phyloP scores from a whole-genome alignment of 192 early-diverging fungal species.

The Jimgerdemannia flammicorona region DNA sequence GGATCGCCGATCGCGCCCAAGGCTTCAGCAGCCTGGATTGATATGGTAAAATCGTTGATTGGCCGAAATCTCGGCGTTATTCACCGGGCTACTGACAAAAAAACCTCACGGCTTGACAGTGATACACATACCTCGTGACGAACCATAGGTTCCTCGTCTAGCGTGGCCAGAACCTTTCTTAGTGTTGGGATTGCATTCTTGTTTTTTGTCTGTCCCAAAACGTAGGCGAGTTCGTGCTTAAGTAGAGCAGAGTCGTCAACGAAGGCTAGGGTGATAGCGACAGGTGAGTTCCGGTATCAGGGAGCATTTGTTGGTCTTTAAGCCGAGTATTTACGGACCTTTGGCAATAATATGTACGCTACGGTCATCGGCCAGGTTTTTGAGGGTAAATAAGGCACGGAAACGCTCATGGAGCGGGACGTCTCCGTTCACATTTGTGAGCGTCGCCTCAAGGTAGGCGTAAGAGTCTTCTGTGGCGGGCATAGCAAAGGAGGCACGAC shows the following conservation, averaged over 20 bases:
- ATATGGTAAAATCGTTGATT: too few relatives aligned
- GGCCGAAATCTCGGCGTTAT: too few relatives aligned
- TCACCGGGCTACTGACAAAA: too few relatives aligned
- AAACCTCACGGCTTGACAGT: background rate
- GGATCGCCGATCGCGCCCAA: slow-evolving; percentile 86
- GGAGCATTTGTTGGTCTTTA: too few relatives aligned
- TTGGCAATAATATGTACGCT: slow-evolving; percentile 82
- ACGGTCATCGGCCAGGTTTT: slow-evolving; percentile 66
- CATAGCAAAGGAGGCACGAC: background rate
- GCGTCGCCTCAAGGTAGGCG: slow-evolving; percentile 56
- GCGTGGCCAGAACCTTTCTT: slow-evolving; percentile 59
- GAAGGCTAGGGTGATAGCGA: slow-evolving; percentile 44
- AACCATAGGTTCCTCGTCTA: slow-evolving; percentile 86
- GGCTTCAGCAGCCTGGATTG: slow-evolving; percentile 81
- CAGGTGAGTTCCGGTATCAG: background rate
- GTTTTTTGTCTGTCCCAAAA: slow-evolving; percentile 93
- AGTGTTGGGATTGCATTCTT: slow-evolving; percentile 70
- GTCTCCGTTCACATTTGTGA: slow-evolving; percentile 56
- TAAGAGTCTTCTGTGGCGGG: slow-evolving; percentile 24
- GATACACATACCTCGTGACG: slow-evolving; percentile 72
- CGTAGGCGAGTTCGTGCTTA: slow-evolving; percentile 96
- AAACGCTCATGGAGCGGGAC: slow-evolving; percentile 83
- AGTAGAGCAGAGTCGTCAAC: slow-evolving; percentile 82
- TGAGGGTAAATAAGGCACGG: slow-evolving; percentile 91
- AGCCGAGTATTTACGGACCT: slow-evolving; percentile 33